These are phyloP conservation scores for Coemansia sp. DNA, from an alignment of 192 early-diverging fungal genomes.

Conservation along the genomic window DNA sequence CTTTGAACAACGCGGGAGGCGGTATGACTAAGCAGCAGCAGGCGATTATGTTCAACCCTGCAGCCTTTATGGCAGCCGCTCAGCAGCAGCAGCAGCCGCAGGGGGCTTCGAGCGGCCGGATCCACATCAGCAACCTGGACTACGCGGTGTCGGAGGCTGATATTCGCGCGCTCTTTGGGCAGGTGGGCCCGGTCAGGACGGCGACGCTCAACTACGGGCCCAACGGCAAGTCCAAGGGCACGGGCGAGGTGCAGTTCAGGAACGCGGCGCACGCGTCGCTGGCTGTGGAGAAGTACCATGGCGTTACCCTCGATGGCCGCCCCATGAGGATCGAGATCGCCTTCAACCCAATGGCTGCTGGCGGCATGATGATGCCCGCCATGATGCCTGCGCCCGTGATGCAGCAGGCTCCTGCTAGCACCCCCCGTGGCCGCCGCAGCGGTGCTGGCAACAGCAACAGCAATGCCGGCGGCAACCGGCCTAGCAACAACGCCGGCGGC, in stretches of 20 bases:
- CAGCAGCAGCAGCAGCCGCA: slow-evolving; percentile 21
- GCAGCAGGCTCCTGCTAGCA: slow-evolving; percentile 4
- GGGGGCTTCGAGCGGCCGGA: slow-evolving; percentile 20
- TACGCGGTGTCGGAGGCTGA: slow-evolving; percentile 45
- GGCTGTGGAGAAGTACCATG: slow-evolving; percentile 42
- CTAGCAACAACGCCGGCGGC: background rate
- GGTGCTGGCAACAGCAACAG: slow-evolving; percentile 6
- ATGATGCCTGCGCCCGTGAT: slow-evolving; percentile 24
- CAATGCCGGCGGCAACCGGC: slow-evolving; percentile 10
- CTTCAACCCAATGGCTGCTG: slow-evolving; percentile 24
- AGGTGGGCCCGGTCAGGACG: slow-evolving; percentile 29
- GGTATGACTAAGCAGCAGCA: slow-evolving; percentile 18
- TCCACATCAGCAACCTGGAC: slow-evolving; percentile 49
- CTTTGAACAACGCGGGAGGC: slow-evolving; percentile 12
- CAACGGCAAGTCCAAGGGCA: slow-evolving; percentile 45
- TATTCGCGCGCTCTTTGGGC: slow-evolving; percentile 38
- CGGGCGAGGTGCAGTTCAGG: slow-evolving; percentile 42
- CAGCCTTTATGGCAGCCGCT: slow-evolving; percentile 32
- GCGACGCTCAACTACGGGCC: slow-evolving; percentile 37
- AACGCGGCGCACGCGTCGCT: slow-evolving; percentile 27
- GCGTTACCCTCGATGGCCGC: slow-evolving; percentile 43
- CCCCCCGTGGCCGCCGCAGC: slow-evolving; percentile 4
- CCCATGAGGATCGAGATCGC: slow-evolving; percentile 35
- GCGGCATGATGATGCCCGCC: slow-evolving; percentile 31
- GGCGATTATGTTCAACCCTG: slow-evolving; percentile 44